phyloP scores from a whole-genome alignment of 495 filamentous ascomycete genomes.

The Parathielavia hyrcaniae region DNA sequence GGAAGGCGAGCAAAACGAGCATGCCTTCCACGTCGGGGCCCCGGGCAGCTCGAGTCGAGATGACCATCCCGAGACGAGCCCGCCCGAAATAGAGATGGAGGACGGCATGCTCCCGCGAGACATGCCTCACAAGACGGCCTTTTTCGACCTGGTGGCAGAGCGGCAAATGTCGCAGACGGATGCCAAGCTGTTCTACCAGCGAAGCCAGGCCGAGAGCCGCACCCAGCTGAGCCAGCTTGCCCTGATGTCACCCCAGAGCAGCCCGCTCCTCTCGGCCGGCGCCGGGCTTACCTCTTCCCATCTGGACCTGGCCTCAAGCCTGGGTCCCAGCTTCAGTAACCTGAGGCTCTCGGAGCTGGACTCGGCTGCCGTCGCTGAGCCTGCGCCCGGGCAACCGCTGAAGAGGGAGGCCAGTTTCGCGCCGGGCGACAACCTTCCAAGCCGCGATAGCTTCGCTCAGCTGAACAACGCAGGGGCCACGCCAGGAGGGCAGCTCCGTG shows the following conservation, averaged over 20 bases:
- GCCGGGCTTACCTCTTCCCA: slow-evolving; percentile 31
- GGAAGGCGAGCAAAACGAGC: slow-evolving; percentile 20
- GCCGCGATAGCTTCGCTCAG: slow-evolving; percentile 19
- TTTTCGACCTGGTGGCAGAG: slow-evolving; percentile 81
- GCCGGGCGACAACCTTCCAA: slow-evolving; percentile 11
- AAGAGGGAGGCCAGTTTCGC: slow-evolving; percentile 20
- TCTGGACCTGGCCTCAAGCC: slow-evolving; percentile 18
- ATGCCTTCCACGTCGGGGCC: background rate
- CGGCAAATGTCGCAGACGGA: slow-evolving; percentile 86
- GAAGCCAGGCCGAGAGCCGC: slow-evolving; percentile 61
- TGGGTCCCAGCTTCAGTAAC: slow-evolving; percentile 9
- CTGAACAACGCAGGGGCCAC: slow-evolving; percentile 15
- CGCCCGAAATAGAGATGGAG: slow-evolving; percentile 31
- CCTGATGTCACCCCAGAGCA: slow-evolving; percentile 43
- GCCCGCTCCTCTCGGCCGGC: slow-evolving; percentile 43
- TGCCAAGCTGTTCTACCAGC: slow-evolving; percentile 90
- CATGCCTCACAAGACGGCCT: slow-evolving; percentile 69
- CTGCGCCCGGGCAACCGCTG: slow-evolving; percentile 1
- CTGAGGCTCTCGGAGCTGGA: slow-evolving; percentile 19
- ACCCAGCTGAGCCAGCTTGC: slow-evolving; percentile 45
- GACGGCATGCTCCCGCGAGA: slow-evolving; percentile 67
- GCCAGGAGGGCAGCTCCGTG: slow-evolving; percentile 28
- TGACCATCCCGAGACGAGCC: slow-evolving; percentile 8
- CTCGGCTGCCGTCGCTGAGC: slow-evolving; percentile 12
- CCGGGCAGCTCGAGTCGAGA: slow-evolving; percentile 13